Conservation (phyloP, 2,329 filamentous ascomycete species). For the Ciborinia camelliae region DNA sequence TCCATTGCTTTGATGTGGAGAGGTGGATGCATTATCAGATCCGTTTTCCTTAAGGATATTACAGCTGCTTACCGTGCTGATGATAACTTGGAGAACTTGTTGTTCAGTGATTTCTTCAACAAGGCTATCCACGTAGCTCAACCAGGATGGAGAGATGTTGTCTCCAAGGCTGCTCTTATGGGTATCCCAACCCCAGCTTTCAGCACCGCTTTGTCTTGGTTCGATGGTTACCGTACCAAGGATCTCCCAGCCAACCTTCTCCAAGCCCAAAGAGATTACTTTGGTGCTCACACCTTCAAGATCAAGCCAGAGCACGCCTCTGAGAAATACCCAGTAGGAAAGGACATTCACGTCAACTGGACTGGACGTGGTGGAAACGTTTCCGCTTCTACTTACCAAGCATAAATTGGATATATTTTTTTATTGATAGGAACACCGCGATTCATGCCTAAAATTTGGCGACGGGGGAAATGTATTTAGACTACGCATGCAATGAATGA, state of each 20-base stretch:
- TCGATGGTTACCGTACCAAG: conserved; percentile 97
- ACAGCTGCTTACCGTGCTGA: conserved; percentile 93
- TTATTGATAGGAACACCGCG: not conserved
- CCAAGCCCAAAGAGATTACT: conserved; percentile 99
- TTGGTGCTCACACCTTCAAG: conserved; percentile 88
- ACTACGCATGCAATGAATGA: conserved; percentile 14
- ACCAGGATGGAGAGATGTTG: conserved; percentile 84
- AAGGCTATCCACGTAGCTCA: conserved; percentile 97
- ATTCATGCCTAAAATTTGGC: conserved; percentile 9
- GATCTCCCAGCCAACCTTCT: conserved; percentile 96
- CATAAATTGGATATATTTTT: conserved; percentile 51
- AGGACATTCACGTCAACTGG: conserved; percentile 99
- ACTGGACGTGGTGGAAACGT: conserved; percentile 96
- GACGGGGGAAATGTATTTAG: conserved; percentile 17
- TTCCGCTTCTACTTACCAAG: conserved; percentile 95
- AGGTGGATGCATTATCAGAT: conserved; percentile 99
- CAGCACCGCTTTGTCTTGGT: conserved; percentile 96
- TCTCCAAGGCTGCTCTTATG: conserved; percentile 86
- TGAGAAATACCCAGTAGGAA: conserved; percentile 76
- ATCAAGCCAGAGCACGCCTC: conserved; percentile 78
- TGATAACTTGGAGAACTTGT: conserved; percentile 93
- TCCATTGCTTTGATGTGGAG: conserved; percentile 99
- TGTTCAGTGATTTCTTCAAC: conserved; percentile 99
- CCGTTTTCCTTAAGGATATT: conserved; percentile 99
- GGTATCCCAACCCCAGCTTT: conserved; percentile 96